Conservation (phyloP, 306 rosid species). For the Citrullus colocynthis region DNA sequence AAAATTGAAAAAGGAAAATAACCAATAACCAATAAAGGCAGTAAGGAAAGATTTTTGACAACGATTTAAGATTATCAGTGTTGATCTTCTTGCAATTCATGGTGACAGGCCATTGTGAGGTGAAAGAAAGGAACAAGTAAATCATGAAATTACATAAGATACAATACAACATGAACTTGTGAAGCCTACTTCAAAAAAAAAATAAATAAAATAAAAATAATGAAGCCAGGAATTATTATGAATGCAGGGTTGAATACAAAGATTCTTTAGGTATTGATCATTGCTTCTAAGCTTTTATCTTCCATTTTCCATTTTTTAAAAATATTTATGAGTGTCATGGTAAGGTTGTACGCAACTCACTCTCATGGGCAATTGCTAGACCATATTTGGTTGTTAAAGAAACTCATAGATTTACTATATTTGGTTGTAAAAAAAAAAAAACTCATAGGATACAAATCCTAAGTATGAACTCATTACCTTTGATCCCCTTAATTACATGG, state of each 20-base stretch:
- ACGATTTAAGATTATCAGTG: background rate
- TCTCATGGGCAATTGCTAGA: background rate
- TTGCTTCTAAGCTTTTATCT: background rate
- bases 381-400: background rate
- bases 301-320: background rate
- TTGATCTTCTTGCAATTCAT: background rate
- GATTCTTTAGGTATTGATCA: background rate
- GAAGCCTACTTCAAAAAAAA: background rate
- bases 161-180: background rate
- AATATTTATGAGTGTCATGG: background rate
- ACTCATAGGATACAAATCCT: background rate
- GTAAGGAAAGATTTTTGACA: background rate
- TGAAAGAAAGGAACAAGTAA: background rate
- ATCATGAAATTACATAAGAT: background rate
- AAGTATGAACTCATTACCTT: background rate
- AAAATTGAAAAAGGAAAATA: background rate
- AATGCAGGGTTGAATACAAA: background rate
- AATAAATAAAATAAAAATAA: background rate
- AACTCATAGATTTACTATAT: background rate
- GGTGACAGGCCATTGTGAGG: background rate
- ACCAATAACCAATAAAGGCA: background rate
- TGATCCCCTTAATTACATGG: background rate
- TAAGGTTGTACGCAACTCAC: background rate
- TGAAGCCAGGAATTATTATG: background rate
- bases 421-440: background rate